Evolutionary conservation across 1,284 basidiomycete genomes (phyloP), one percentile per base, ranked within the genome.

Genomic region (Papiliotrema nemorosa): DNA sequence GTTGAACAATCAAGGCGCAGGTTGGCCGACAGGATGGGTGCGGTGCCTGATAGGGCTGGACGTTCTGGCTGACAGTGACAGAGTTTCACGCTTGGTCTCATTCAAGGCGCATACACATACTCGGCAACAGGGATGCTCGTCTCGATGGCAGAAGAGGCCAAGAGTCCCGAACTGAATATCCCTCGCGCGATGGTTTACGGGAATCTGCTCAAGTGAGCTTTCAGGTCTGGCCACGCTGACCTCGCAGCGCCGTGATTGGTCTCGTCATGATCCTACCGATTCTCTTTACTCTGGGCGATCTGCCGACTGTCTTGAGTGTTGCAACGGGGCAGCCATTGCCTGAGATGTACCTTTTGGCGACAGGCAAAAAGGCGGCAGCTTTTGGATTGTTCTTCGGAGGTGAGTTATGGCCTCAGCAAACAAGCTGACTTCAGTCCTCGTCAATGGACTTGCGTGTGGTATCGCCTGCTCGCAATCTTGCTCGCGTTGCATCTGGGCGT

Each of bases 321-420:
- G 62, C 69, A 0, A 71, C 73, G 3, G 75, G 74, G 22, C 75
- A 77, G 53, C 76, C 76, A 1, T 60, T 75, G 14, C 70, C 74
- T 0, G 67, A 69, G 13, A 66, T 76, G 43, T 76, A 75, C 66
- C 68, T 70, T 26, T 56, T 65, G 5, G 76, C 73, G 2, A 76
- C 72, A 3, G 75, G 76, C 18, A 65, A 64, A 27, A 54, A 62
- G 5, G 67, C 61, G 1, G 71, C 73, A 0, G 76, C 73, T 0
- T 76, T 78, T 48, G 74, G 72, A 2, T 59, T 78, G 18, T 68
- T 77, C 25, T 75, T 69, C n/a, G n/a, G n/a, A n/a, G n/a, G n/a
- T n/a, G n/a, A n/a, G n/a, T n/a, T n/a, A n/a, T n/a, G n/a, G n/a
- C n/a, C n/a, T n/a, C n/a, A n/a, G n/a, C n/a, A n/a, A n/a, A n/a